Evolutionary conservation across 495 filamentous ascomycete species (phyloP).

Genomic region (Talaromyces stipitatus): DNA sequence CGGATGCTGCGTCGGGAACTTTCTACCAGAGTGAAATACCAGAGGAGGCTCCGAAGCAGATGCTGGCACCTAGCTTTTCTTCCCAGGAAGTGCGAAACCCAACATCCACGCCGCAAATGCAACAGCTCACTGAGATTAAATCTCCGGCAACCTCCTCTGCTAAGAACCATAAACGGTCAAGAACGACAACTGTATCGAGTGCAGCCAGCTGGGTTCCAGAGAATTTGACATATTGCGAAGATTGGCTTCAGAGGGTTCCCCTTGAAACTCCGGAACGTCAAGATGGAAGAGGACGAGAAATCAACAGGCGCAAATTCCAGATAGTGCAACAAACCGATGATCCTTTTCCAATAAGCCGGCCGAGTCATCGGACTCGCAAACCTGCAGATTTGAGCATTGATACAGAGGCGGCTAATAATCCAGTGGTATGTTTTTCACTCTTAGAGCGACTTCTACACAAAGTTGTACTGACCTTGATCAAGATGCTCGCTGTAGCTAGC

Average conservation of each 20-base stretch:
- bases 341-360: slow-evolving; percentile 20
- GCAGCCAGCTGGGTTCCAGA: slow-evolving; percentile 33
- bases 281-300: slow-evolving; percentile 19
- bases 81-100: not conserved
- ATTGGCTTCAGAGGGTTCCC: slow-evolving; percentile 36
- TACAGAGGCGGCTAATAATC: slow-evolving; percentile 21
- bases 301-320: slow-evolving; percentile 32
- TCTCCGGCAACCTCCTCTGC: slow-evolving; percentile 6
- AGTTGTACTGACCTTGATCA: not conserved
- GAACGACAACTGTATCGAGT: slow-evolving; percentile 34
- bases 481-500: slow-evolving; percentile 36
- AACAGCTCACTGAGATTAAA: not conserved
- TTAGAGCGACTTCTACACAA: not conserved
- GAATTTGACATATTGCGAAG: slow-evolving; percentile 35
- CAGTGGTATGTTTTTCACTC: slow-evolving; percentile 17
- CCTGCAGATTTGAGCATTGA: slow-evolving; percentile 12
- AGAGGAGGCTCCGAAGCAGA: not conserved
- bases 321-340: slow-evolving; percentile 35
- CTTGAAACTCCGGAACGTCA: slow-evolving; percentile 21
- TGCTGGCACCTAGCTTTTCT: not conserved
- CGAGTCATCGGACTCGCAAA: slow-evolving; percentile 5
- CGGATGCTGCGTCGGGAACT: not conserved
- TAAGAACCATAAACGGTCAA: slow-evolving; percentile 20
- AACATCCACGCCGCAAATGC: slow-evolving; percentile 2
- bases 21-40: not conserved